Conservation (phyloP, 192 early-diverging fungal species). For the Chytriomyces confervae region DNA sequence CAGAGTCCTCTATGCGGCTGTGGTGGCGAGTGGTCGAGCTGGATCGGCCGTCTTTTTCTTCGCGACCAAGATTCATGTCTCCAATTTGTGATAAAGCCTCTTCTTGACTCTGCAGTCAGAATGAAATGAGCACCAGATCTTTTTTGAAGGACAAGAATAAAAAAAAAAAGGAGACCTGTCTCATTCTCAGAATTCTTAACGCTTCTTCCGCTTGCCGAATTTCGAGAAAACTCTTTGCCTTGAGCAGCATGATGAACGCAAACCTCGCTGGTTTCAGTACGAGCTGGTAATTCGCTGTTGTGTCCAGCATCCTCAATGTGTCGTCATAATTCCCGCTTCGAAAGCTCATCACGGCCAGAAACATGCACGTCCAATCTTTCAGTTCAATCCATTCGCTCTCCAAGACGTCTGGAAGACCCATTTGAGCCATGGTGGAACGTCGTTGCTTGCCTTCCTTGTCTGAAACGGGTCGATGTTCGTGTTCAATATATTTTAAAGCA, state of each 20-base stretch:
- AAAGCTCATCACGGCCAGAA: conserved; percentile 27
- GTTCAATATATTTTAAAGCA: conserved; percentile 21
- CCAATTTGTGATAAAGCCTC: conserved; percentile 27
- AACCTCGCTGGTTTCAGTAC: conserved; percentile 23
- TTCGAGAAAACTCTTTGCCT: conserved; percentile 23
- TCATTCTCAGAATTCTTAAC: conserved; percentile 9
- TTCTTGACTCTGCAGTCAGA: conserved; percentile 27
- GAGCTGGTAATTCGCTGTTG: conserved; percentile 26
- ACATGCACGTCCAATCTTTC: conserved; percentile 29
- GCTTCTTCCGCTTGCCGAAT: conserved; percentile 25
- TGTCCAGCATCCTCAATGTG: conserved; percentile 26
- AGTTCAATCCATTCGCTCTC: conserved; percentile 25
- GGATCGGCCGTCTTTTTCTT: background rate
- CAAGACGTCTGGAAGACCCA: background rate
- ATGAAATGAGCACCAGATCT: background rate
- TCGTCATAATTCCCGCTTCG: conserved; percentile 18
- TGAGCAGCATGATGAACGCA: conserved; percentile 29
- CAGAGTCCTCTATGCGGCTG: too few species aligned
- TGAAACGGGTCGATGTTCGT: background rate
- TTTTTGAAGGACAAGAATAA: background rate
- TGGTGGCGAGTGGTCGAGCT: too few species aligned
- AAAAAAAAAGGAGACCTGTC: conserved; percentile 18
- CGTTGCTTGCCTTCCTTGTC: background rate
- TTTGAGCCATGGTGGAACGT: too few species aligned
- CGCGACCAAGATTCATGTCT: background rate